A percentile compares a stretch with the other conserved stretches of the same genome.
phyloP scores from a whole-genome alignment of 352 stramenopile genomes.

The Globisporangium lucens region DNA sequence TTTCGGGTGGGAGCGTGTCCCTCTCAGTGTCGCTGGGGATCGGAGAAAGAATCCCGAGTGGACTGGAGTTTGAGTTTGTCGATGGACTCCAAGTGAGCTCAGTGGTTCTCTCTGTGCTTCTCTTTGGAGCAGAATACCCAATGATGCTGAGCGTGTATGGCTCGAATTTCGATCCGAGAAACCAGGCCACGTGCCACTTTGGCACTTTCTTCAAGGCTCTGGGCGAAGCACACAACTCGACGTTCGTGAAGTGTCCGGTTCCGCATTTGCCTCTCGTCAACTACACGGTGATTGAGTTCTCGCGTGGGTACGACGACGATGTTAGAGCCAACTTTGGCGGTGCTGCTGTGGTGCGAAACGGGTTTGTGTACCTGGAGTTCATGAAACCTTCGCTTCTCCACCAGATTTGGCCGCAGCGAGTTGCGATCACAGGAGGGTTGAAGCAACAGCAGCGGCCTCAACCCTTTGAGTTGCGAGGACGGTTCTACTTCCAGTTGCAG shows the following conservation, averaged over 20 bases:
- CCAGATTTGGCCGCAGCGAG: background rate
- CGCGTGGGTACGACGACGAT: conserved; percentile 11
- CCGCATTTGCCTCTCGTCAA: conserved; percentile 20
- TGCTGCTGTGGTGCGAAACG: background rate
- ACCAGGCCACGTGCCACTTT: conserved; percentile 20
- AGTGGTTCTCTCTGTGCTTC: conserved; percentile 27
- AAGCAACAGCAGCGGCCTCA: background rate
- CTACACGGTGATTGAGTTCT: conserved; percentile 25
- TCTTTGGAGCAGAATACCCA: conserved; percentile 22
- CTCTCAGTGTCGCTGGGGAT: conserved; percentile 19
- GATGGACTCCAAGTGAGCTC: conserved; percentile 12
- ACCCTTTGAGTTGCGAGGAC: conserved; percentile 28
- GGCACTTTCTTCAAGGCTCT: conserved; percentile 18
- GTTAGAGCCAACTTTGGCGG: background rate
- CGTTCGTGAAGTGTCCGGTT: conserved; percentile 25
- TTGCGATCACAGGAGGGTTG: background rate
- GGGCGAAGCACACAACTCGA: conserved; percentile 13
- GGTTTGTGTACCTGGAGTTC: conserved; percentile 12
- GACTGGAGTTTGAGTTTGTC: conserved; percentile 25
- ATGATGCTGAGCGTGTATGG: conserved; percentile 24
- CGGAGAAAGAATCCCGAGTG: conserved; percentile 15
- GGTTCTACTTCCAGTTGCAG: conserved; percentile 26
- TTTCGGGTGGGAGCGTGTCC: conserved; percentile 9
- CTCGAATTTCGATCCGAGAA: conserved; percentile 20
- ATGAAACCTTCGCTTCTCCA: conserved; percentile 11